phyloP scores from a whole-genome alignment of 2,329 filamentous ascomycete species.

The Magnaporthiopsis incrustans region DNA sequence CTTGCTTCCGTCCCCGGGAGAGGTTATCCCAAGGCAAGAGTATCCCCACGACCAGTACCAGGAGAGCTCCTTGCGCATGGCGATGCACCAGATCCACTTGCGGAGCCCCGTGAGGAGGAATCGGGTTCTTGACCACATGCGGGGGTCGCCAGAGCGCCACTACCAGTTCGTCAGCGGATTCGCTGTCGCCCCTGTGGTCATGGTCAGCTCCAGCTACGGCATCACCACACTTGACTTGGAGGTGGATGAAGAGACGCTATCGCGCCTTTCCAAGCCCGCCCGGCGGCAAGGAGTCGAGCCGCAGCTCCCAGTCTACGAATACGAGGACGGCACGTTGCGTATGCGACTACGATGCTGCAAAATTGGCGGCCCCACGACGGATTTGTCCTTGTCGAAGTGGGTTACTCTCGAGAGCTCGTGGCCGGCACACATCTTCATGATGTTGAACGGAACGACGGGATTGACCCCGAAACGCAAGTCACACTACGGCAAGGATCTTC shows the following conservation, averaged over 20 bases:
- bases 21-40: constrained; percentile 22
- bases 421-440: constrained; percentile 63
- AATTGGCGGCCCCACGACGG: constrained; percentile 13
- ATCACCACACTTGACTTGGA: constrained; percentile 35
- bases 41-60: constrained; percentile 34
- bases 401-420: constrained; percentile 55
- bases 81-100: constrained; percentile 38
- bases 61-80: constrained; percentile 29
- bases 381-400: constrained; percentile 48
- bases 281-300: constrained; percentile 21
- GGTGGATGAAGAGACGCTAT: constrained; percentile 28
- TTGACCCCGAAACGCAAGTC: constrained; percentile 56
- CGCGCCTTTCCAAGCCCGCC: constrained; percentile 23
- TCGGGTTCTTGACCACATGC: constrained; percentile 9
- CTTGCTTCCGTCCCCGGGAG: constrained; percentile 16
- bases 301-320: constrained; percentile 27
- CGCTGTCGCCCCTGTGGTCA: constrained; percentile 32
- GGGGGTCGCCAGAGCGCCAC: constrained; percentile 25
- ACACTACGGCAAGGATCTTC: constrained; percentile 67
- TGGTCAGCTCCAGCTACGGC: neutral
- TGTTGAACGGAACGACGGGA: constrained; percentile 50
- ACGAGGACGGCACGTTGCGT: constrained; percentile 45
- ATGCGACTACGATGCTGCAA: constrained; percentile 63
- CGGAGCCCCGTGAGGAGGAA: constrained; percentile 40
- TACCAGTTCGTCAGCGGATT: constrained; percentile 53